Evolutionary conservation across 345 rosid species (phyloP), one percentile per base, ranked within the genome.

Genomic region (Dipteronia dyeriana): DNA sequence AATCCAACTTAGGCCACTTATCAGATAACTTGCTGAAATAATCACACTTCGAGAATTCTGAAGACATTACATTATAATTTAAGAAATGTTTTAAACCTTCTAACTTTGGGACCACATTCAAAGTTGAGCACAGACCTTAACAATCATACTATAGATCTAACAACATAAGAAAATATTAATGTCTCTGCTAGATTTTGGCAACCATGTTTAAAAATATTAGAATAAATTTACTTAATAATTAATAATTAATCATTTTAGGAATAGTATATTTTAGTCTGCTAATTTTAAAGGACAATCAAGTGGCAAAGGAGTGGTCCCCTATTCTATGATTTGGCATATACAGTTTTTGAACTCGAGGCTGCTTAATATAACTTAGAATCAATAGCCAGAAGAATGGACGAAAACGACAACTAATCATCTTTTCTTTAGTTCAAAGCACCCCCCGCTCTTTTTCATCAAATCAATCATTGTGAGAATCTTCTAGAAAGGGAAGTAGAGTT

Each of bases 261-360:
- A 71, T 67, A 75, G 57, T 43, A 17, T 69, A 70, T 34, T 34
- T 51, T 60, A 74, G 29, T 59, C 29, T 34, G 72, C 75, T 39
- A 62, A 64, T 45, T 60, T 68, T 68, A 70, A 77, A 75, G 73
- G 77, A 79, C 68, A 67, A 77, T 38, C 76, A 79, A 72, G 75
- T 71, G 31, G 78, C 53, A 77, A 53, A 71, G 17, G 41, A 78
- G 85, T 72, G 85, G 80, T 75, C 82, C 85, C 85, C 79, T 53
- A 60, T 67, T 73, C 66, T 59, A 76, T 60, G 10, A 65, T 29
- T 45, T 39, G 75, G 75, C 66, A 73, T 62, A 54, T 53, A 68
- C 20, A 69, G 60, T 47, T 76, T 49, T 39, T 7, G 54, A 29
- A 66, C 77, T 65, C 8, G 45, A 53, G 63, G 25, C 75, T 20